Evolutionary conservation across 1,284 basidiomycete species (phyloP), one percentile per base, ranked within the genome.

Genomic region (Stygiomarasmius scandens): DNA sequence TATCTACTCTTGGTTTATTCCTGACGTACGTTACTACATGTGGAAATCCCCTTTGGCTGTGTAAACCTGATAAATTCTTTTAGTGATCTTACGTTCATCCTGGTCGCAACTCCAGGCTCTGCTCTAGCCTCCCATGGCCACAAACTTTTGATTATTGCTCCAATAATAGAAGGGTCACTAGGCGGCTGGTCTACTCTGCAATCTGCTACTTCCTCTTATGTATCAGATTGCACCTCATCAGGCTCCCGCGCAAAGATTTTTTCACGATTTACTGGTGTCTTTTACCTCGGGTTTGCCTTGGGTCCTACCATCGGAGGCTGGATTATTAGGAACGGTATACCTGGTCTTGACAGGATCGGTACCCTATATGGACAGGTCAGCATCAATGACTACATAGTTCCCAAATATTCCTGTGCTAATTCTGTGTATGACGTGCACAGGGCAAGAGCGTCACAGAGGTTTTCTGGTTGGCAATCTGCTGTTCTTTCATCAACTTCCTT

Each of bases 181-280:
- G 95, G 95, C 22, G 93, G 95, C n/a, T 90, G 90, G 81, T 84
- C 90, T 4, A 90, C 92, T 0, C 74, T 95, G 10, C 84, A 88
- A 59, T 87, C 90, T 2, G 87, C 90, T 0, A 86, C 87, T 43
- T 87, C 91, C 29, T 92, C 95, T 1, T 98, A 95, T 69, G 78
- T 93, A 49, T 90, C 89, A 14, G 93, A 96, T 67, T 91, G 90
- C 67, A 95, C 93, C 1, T 90, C 91, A 2, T 81, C 88, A 56
- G 93, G 92, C 46, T 93, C 91, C 20, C 83, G 93, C 49, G 86
- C 93, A 0, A 83, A 86, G 32, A 84, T 92, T 38, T 95, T 94
- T 74, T 88, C 90, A 22, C 85, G 90, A 20, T 89, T 95, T 66
- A 81, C 82, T 6, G 89, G 90, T 16, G 80, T 90, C 11, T 78